These are phyloP conservation scores for Phytopythium boreale DNA, from an alignment of 352 stramenopile genomes.

Conservation along the genomic window DNA sequence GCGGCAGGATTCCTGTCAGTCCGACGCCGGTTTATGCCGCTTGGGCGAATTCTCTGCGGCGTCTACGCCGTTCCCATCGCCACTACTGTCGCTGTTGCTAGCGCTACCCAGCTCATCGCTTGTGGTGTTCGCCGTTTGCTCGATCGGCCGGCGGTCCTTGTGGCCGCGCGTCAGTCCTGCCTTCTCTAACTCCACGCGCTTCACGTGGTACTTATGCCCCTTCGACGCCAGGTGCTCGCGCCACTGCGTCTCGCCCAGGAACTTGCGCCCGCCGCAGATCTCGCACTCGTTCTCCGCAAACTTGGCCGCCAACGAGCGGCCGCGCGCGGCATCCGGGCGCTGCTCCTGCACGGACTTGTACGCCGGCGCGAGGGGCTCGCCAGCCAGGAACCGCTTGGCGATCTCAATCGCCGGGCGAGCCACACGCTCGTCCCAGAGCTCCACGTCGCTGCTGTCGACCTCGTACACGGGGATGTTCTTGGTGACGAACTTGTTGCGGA, in stretches of 20 bases:
- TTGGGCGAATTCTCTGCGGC: neutral
- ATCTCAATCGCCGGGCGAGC: conserved; percentile 62
- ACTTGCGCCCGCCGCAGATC: conserved; percentile 60
- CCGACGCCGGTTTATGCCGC: neutral
- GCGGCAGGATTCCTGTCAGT: neutral
- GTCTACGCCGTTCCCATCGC: neutral
- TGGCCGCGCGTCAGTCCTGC: neutral
- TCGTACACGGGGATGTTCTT: conserved; percentile 85
- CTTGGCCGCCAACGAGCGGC: conserved; percentile 48
- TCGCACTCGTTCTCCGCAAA: conserved; percentile 58
- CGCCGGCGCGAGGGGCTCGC: conserved; percentile 17
- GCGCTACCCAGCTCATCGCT: neutral
- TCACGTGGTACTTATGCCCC: conserved; percentile 79
- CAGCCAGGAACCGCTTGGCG: conserved; percentile 48
- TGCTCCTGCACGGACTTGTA: conserved; percentile 45
- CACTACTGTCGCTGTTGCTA: neutral
- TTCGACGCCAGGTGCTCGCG: conserved; percentile 73
- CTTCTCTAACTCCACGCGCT: conserved; percentile 59
- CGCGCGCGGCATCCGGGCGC: conserved; percentile 36
- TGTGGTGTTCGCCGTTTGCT: conserved; percentile 4
- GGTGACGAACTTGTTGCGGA: conserved; percentile 83
- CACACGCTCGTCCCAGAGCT: conserved; percentile 53
- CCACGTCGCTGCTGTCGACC: conserved; percentile 77
- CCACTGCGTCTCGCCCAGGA: conserved; percentile 72
- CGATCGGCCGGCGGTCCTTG: conserved; percentile 14